Conservation (phyloP, 768 basidiomycete genomes). For the Pluteus cervinus region DNA sequence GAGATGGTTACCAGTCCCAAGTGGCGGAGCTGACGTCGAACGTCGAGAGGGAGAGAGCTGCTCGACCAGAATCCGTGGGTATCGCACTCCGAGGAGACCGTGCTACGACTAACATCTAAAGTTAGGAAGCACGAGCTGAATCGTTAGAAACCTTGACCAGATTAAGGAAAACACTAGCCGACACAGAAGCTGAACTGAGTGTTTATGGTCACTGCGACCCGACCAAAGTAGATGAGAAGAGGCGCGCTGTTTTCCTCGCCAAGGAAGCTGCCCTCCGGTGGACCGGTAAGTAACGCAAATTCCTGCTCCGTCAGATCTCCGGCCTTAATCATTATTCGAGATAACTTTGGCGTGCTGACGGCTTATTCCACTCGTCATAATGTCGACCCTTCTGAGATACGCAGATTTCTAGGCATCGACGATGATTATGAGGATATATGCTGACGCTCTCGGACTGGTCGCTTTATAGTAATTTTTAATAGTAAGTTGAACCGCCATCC, state of each 20-base stretch:
- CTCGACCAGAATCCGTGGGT: conserved; percentile 54
- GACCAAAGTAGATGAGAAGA: conserved; percentile 70
- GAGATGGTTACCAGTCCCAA: conserved; percentile 35
- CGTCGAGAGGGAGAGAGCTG: conserved; percentile 44
- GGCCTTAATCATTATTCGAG: conserved; percentile 24
- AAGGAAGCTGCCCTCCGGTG: conserved; percentile 82
- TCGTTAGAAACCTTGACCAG: conserved; percentile 43
- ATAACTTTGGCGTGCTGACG: conserved; percentile 65
- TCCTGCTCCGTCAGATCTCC: background rate
- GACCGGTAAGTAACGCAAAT: conserved; percentile 89
- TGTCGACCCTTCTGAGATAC: conserved; percentile 55
- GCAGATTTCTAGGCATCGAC: conserved; percentile 57
- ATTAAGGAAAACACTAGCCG: conserved; percentile 41
- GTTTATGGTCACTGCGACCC: conserved; percentile 86
- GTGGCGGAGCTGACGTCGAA: conserved; percentile 40
- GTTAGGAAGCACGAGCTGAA: conserved; percentile 51
- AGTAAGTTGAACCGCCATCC: too few species aligned
- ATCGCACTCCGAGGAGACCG: conserved; percentile 1
- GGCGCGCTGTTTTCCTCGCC: conserved; percentile 63
- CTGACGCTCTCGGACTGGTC: too few species aligned
- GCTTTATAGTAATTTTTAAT: too few species aligned
- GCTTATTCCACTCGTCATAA: conserved; percentile 62
- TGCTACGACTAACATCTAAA: conserved; percentile 4
- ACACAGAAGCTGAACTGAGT: conserved; percentile 61
- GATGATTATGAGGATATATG: conserved; percentile 78